Base-by-base conservation (phyloP, 1,139 yeast species). In the Suhomyces anneliseae region DNA sequence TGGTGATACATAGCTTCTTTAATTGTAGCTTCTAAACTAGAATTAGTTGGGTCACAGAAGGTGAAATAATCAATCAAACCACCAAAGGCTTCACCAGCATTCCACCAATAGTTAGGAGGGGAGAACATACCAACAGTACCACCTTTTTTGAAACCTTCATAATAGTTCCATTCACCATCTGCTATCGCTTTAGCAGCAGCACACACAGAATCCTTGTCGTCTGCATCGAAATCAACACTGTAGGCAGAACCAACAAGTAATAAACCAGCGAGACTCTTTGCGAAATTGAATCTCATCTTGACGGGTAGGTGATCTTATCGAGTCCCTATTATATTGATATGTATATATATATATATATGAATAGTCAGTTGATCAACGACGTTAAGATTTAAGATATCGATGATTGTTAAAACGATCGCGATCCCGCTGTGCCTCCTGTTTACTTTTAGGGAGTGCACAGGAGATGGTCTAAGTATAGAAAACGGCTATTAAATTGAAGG, bases 61-160 rank as follows among this genome's bases (percentile, higher is more conserved):
- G 68, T 70, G 68, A 72, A 74, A 61, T 78, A 79, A 54, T 78
- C 83, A 31, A 82, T 53, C 61, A 83, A 65, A 2, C 85, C 83
- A 29, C 87, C 87, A 61, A 81, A 82, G 1, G 84, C 85, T 64
- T 80, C 84, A 36, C 87, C 87, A 9, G 87, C 85, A 57, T 82
- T 79, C 88, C 88, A 83, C 88, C 88, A 83, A 66, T 82, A 83
- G 66, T 83, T 81, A 1, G 87, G 87, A 8, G 72, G 50, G 7
- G 72, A 64, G 53, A 83, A 81, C 81, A 78, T 75, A 6, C 88
- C 88, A 2, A 81, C 78, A 7, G 78, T 69, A 40, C 87, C 87
- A 39, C 87, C 87, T 45, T 69, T 64, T 36, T 64, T 58, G 10
- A 58, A 55, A 31, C 87, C 87, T 49, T 69, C 76, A 57, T 82